These are phyloP conservation scores for Combretum micranthum DNA, from an alignment of 345 rosid species.

Conservation along the genomic window DNA sequence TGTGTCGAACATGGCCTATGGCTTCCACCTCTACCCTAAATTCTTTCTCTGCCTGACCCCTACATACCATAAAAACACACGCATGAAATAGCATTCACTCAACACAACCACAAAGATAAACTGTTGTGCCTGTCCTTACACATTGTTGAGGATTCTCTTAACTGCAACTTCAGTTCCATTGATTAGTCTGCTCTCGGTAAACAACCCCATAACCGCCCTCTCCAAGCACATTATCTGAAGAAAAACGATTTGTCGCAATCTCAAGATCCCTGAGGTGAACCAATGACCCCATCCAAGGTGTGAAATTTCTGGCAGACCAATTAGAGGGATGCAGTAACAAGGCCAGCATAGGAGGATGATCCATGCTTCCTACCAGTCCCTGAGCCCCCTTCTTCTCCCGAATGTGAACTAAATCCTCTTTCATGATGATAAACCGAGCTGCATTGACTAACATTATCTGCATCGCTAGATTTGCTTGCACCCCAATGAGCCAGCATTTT, in stretches of 20 bases:
- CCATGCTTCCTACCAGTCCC: slow-evolving; percentile 50
- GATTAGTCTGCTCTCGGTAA: slow-evolving; percentile 68
- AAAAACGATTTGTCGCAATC: slow-evolving; percentile 69
- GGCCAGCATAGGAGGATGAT: slow-evolving; percentile 43
- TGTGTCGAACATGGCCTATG: slow-evolving; percentile 92
- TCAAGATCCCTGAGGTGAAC: slow-evolving; percentile 98
- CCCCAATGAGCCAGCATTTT: slow-evolving; percentile 36
- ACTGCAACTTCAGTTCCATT: slow-evolving; percentile 97
- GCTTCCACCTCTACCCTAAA: slow-evolving; percentile 97
- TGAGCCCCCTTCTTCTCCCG: slow-evolving; percentile 93
- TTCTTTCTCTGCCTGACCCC: slow-evolving; percentile 99
- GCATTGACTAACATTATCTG: slow-evolving; percentile 58
- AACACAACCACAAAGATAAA: slow-evolving; percentile 2
- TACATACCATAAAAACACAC: slow-evolving; percentile 10
- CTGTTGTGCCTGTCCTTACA: slow-evolving; percentile 35
- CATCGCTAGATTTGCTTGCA: slow-evolving; percentile 62
- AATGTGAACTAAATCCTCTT: slow-evolving; percentile 66
- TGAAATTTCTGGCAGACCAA: slow-evolving; percentile 88
- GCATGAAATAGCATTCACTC: background rate
- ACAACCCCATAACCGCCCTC: slow-evolving; percentile 99
- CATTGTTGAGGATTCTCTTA: slow-evolving; percentile 90
- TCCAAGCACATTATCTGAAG: slow-evolving; percentile 77
- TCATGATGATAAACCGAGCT: slow-evolving; percentile 63
- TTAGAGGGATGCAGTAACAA: slow-evolving; percentile 69
- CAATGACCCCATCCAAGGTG: slow-evolving; percentile 99